Evolutionary conservation across 148 eudicot genomes (phyloP), one percentile per base, ranked within the genome.

Genomic region (Camellia japonica): DNA sequence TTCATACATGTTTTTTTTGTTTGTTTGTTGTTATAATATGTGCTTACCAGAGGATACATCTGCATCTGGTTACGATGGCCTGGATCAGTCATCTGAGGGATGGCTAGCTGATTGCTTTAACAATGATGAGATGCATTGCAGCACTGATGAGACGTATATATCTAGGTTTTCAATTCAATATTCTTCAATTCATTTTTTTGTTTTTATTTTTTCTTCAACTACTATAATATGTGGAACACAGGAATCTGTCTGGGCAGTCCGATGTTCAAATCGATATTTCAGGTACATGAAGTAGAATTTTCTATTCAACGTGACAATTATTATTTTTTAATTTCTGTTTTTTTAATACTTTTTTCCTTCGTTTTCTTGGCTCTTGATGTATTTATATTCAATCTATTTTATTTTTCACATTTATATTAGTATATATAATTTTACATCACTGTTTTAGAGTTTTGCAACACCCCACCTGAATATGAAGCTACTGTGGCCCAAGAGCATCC

Each of bases 31-130:
- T 63, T 0, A 52, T 46, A 23, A 44, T 30, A 30, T 65, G 51
- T 54, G 75, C 73, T 46, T 83, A 46, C 71, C 88, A 89, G 99
- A 86, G 38, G 90, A 85, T 76, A 23, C 86, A 6, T 86, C 90
- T 69, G 80, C 83, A 67, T 81, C 89, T 60, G 78, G 82, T 80
- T 71, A 86, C 14, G 97, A 89, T 81, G 87, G 85, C 73, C 86
- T 92, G 85, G 91, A 88, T 75, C 87, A 88, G 51, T 82, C 92
- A 68, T 84, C 97, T 77, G 97, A 93, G 73, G 91, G 90, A 23
- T 95, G 99, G 99, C 87, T 93, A 78, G 92, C 95, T 20, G 91
- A 93, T 81, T 95, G 99, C 89, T 85, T 95, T 19, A 89, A 85
- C 65, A 91, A 93, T 81, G 70, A 90, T 41, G 91, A 90, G 80